Conservation (phyloP, 768 basidiomycete genomes). For the Trametes meyenii region DNA sequence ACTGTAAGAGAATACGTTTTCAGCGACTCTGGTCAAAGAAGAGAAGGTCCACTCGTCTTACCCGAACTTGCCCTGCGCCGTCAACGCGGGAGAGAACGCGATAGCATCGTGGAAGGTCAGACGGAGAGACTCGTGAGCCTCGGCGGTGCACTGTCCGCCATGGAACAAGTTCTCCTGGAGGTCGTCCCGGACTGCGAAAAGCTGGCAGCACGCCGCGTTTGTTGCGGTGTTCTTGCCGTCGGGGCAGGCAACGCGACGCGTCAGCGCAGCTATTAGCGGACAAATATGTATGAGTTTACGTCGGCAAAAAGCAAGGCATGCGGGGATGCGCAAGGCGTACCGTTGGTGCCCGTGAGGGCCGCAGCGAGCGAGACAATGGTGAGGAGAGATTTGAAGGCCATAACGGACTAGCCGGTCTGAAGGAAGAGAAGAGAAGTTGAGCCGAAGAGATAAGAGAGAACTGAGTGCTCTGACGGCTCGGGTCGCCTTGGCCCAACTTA, state of each 20-base stretch:
- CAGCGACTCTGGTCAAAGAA: neutral
- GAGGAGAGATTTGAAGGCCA: slow-evolving; percentile 28
- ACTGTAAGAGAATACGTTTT: neutral
- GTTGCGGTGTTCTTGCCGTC: slow-evolving; percentile 33
- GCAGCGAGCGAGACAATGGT: slow-evolving; percentile 20
- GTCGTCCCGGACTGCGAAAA: slow-evolving; percentile 35
- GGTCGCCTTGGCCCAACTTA: neutral
- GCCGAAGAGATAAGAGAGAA: neutral
- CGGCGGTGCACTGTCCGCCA: slow-evolving; percentile 36
- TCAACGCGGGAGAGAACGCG: slow-evolving; percentile 12
- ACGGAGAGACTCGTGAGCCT: slow-evolving; percentile 34
- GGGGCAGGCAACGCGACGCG: slow-evolving; percentile 32
- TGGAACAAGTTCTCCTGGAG: slow-evolving; percentile 34
- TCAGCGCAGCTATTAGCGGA: slow-evolving; percentile 21
- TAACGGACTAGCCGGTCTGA: slow-evolving; percentile 3
- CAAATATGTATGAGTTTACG: slow-evolving; percentile 10
- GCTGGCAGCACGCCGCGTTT: slow-evolving; percentile 36
- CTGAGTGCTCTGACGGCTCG: slow-evolving; percentile 2
- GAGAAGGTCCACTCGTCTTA: neutral
- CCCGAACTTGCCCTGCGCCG: slow-evolving; percentile 18
- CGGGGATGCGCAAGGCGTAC: neutral
- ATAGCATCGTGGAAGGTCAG: slow-evolving; percentile 30
- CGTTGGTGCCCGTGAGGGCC: slow-evolving; percentile 19
- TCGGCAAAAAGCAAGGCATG: neutral
- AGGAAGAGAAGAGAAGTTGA: neutral